Conservation (phyloP, 768 basidiomycete genomes). For the Collybiopsis confluens region DNA sequence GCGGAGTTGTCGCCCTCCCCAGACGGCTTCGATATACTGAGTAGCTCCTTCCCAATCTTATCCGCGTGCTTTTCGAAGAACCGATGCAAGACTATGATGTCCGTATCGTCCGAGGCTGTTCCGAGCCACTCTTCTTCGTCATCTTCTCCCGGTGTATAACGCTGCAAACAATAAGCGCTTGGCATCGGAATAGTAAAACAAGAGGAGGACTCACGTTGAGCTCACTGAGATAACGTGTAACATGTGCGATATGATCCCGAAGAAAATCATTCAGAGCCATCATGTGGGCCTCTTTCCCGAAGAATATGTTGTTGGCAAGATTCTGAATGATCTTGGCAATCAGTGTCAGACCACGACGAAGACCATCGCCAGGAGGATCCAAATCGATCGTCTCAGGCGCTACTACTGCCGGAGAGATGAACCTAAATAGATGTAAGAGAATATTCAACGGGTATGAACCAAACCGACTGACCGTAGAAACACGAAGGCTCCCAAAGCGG, state of each 20-base stretch:
- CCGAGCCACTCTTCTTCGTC: constrained; percentile 70
- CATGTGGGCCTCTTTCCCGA: constrained; percentile 89
- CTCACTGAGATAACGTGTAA: constrained; percentile 75
- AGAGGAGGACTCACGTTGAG: constrained; percentile 48
- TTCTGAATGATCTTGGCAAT: constrained; percentile 93
- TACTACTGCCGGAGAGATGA: constrained; percentile 89
- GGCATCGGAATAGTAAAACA: background rate
- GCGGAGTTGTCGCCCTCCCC: constrained; percentile 51
- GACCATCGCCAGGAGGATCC: constrained; percentile 63
- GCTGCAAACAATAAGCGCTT: background rate
- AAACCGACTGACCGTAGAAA: constrained; percentile 61
- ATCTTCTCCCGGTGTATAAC: constrained; percentile 39
- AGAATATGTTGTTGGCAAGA: constrained; percentile 90
- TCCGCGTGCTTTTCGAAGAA: constrained; percentile 84
- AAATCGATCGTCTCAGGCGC: constrained; percentile 83
- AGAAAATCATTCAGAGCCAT: constrained; percentile 74
- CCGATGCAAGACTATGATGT: constrained; percentile 77
- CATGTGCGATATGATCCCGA: constrained; percentile 60
- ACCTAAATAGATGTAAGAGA: constrained; percentile 38
- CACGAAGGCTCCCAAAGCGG: constrained; percentile 86
- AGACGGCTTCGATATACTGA: constrained; percentile 63
- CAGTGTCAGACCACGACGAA: constrained; percentile 77
- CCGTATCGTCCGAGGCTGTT: constrained; percentile 78
- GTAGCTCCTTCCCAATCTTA: constrained; percentile 81
- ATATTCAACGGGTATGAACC: background rate